phyloP scores from a whole-genome alignment of 106 monocot genomes.

The Acorus calamus region DNA sequence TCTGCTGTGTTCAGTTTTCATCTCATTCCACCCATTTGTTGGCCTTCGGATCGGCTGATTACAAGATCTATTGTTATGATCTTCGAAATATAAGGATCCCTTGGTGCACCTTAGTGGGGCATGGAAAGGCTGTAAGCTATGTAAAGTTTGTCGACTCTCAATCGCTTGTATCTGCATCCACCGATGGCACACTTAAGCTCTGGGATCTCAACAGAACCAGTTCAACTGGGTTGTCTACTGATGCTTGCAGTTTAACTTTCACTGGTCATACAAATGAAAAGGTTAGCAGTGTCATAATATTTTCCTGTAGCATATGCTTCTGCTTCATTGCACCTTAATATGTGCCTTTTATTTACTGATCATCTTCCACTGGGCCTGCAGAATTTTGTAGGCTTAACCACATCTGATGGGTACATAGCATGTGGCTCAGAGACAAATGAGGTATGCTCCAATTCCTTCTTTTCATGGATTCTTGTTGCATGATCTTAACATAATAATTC shows the following conservation, averaged over 20 bases:
- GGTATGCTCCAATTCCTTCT: constrained; percentile 14
- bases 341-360: constrained; percentile 1
- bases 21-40: constrained; percentile 71
- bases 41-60: constrained; percentile 92
- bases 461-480: neutral
- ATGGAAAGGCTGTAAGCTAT: constrained; percentile 87
- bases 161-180: constrained; percentile 82
- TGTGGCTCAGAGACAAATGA: constrained; percentile 98
- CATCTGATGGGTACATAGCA: constrained; percentile 81
- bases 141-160: constrained; percentile 80
- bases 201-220: constrained; percentile 83
- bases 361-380: constrained; percentile 20
- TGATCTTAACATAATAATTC: neutral
- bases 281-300: constrained; percentile 26
- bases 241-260: constrained; percentile 72
- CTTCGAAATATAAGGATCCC: constrained; percentile 70
- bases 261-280: constrained; percentile 85
- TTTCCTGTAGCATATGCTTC: neutral
- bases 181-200: constrained; percentile 84
- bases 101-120: constrained; percentile 81
- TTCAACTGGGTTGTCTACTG: constrained; percentile 37
- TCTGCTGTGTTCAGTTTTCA: constrained; percentile 91
- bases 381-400: constrained; percentile 96
- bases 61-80: constrained; percentile 84
- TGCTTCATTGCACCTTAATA: neutral